A percentile compares a stretch with the other conserved stretches of the same genome.
Conservation (phyloP, 768 basidiomycete genomes). For the Cystobasidium ongulense region DNA sequence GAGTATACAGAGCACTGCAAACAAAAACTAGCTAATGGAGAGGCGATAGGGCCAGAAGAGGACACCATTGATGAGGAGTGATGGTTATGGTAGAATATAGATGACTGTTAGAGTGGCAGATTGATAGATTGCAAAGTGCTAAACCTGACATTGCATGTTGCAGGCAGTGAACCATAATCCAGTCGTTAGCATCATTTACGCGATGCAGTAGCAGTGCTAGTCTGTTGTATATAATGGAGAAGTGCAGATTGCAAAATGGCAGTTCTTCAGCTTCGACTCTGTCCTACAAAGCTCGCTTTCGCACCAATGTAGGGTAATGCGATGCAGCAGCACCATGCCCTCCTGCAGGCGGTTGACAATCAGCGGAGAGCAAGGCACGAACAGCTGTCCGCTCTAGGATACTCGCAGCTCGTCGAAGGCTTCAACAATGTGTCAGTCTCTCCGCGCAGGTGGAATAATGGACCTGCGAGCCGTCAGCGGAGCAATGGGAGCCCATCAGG, state of each 20-base stretch:
- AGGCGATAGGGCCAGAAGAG: not conserved
- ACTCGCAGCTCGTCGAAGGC: slow-evolving; percentile 1
- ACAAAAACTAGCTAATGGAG: slow-evolving; percentile 34
- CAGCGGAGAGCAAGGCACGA: not conserved
- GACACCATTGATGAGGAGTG: slow-evolving; percentile 14
- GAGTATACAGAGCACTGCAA: slow-evolving; percentile 68
- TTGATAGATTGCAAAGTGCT: too few species aligned
- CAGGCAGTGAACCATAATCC: too few species aligned
- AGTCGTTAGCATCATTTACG: not conserved
- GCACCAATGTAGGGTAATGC: not conserved
- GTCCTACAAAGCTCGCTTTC: not conserved
- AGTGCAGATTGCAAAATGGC: too few species aligned
- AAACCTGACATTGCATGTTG: too few species aligned
- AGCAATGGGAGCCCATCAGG: not conserved
- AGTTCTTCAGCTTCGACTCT: not conserved
- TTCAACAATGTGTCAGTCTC: not conserved
- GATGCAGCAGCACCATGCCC: not conserved
- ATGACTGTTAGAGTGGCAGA: too few species aligned
- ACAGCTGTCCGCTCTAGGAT: not conserved
- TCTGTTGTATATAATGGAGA: not conserved
- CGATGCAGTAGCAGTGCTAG: not conserved
- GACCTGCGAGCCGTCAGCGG: not conserved
- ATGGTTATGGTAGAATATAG: not conserved
- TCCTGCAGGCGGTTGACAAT: not conserved
- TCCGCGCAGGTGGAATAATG: not conserved